Base-by-base conservation (phyloP, 1,284 basidiomycete genomes). In the Trametes versicolor region DNA sequence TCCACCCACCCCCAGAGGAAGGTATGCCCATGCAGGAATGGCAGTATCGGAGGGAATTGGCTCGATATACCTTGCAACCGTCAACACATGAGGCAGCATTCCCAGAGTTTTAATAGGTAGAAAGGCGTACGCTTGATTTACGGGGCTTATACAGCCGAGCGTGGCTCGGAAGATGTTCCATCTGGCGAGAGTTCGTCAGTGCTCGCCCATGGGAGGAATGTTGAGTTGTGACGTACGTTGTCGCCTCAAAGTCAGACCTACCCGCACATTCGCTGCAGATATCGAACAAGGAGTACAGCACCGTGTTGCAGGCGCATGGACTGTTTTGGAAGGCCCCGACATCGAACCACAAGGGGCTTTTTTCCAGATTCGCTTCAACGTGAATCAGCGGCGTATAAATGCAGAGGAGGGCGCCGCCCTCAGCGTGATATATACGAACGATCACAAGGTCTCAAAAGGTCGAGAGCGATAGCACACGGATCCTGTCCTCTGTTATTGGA, bases 21-120 rank as follows among this genome's bases (percentile, higher is more conserved):
- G 29, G 41, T 52, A 63, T 2, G 62, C 62, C 62, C 56, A 63
- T 5, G 50, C 49, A 37, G 62, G 62, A 29, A 63, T 32, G 1
- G 56, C 21, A 4, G 62, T 58, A 2, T 36, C 41, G 12, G 48
- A 19, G 8, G 54, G 62, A 23, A 47, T 21, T 47, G 49, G n/a
- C 12, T 36, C 19, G 17, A 56, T 48, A 27, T 58, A 63, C 10
- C 55, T 63, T 8, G 41, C 45, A 41, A 27, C 21, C 5, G n/a
- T 25, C 2, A 21, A 41, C 2, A 6, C 52, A 23, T 5, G 52
- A 37, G 5, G 12, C 5, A 9, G 19, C 5, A n/a, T 17, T 5
- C 2, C 12, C 4, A 21, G 5, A 47, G 19, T 21, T n/a, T 21
- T 8, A 23, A 43, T n/a, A n/a, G n/a, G n/a, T n/a, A n/a, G 17